A percentile compares a stretch with the other conserved stretches of the same genome.
These are phyloP conservation scores for Ascoidea rubescens DNA, from an alignment of 805 yeast genomes.

Conservation along the genomic window DNA sequence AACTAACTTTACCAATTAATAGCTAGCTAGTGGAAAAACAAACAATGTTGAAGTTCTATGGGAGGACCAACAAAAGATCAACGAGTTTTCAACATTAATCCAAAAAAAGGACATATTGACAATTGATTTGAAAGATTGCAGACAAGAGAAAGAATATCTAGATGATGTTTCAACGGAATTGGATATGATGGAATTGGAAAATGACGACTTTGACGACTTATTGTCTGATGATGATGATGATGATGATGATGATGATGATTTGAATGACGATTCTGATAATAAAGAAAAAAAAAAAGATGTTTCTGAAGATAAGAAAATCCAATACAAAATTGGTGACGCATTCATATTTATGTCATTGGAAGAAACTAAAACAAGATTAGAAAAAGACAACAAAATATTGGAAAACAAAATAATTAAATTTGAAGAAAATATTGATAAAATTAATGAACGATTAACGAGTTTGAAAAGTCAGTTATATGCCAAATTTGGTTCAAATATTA, in stretches of 20 bases:
- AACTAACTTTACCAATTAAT: background rate
- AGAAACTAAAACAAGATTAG: conserved; percentile 56
- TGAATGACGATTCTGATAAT: background rate
- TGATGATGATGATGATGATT: conserved; percentile 16
- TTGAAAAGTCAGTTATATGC: conserved; percentile 71
- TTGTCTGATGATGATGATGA: conserved; percentile 16
- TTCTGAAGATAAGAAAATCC: conserved; percentile 45
- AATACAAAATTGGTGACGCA: conserved; percentile 71
- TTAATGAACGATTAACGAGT: conserved; percentile 39
- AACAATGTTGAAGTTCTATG: conserved; percentile 51
- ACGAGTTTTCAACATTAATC: conserved; percentile 75
- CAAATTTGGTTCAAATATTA: conserved; percentile 81
- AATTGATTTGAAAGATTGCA: conserved; percentile 30
- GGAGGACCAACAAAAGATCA: conserved; percentile 84
- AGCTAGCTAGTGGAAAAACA: conserved; percentile 39
- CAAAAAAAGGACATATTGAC: conserved; percentile 49
- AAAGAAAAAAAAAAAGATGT: conserved; percentile 2
- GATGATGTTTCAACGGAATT: conserved; percentile 79
- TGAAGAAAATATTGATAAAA: conserved; percentile 31
- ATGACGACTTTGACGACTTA: conserved; percentile 14
- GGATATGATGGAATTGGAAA: conserved; percentile 52
- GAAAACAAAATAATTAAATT: conserved; percentile 33
- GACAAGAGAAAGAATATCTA: conserved; percentile 70
- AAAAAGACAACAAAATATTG: conserved; percentile 40
- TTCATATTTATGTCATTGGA: conserved; percentile 58